Percentiles rank a stretch among this genome's conserved stretches.
phyloP scores from a whole-genome alignment of 2,329 filamentous ascomycete genomes.

The Cladosporium colombiae region DNA sequence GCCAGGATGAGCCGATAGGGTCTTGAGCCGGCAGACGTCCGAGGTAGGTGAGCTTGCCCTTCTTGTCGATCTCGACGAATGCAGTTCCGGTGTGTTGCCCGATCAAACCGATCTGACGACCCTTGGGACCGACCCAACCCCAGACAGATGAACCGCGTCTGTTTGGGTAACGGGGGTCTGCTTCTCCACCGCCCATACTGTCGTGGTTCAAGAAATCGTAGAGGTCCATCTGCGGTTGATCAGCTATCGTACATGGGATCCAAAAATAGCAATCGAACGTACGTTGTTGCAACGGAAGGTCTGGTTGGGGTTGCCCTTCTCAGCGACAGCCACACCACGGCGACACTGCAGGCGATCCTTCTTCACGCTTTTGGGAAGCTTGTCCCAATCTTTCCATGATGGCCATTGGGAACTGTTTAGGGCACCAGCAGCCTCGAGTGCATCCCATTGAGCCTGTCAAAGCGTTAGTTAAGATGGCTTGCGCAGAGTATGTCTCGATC shows the following conservation, averaged over 20 bases:
- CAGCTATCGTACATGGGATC: background rate
- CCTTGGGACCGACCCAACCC: conserved; percentile 53
- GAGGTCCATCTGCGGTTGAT: conserved; percentile 36
- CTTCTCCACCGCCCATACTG: conserved; percentile 38
- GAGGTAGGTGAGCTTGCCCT: conserved; percentile 50
- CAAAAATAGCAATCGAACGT: conserved; percentile 14
- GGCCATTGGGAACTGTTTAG: conserved; percentile 25
- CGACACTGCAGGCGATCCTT: conserved; percentile 36
- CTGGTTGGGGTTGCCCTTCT: conserved; percentile 37
- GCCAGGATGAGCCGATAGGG: conserved; percentile 35
- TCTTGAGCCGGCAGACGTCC: conserved; percentile 50
- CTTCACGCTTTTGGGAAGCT: conserved; percentile 32
- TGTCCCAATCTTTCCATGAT: conserved; percentile 41
- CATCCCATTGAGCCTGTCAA: conserved; percentile 27
- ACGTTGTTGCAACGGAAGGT: conserved; percentile 44
- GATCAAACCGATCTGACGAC: conserved; percentile 53
- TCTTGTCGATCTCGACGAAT: conserved; percentile 49
- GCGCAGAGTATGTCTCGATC: background rate
- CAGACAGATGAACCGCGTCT: conserved; percentile 45
- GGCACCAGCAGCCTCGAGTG: conserved; percentile 26
- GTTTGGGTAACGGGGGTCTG: conserved; percentile 30
- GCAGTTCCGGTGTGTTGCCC: conserved; percentile 53
- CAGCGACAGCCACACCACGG: conserved; percentile 42
- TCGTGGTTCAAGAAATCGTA: conserved; percentile 44
- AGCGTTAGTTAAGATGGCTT: background rate